These are phyloP conservation scores for Scheffersomyces illinoinensis DNA, from an alignment of 1,139 yeast species.

Conservation along the genomic window DNA sequence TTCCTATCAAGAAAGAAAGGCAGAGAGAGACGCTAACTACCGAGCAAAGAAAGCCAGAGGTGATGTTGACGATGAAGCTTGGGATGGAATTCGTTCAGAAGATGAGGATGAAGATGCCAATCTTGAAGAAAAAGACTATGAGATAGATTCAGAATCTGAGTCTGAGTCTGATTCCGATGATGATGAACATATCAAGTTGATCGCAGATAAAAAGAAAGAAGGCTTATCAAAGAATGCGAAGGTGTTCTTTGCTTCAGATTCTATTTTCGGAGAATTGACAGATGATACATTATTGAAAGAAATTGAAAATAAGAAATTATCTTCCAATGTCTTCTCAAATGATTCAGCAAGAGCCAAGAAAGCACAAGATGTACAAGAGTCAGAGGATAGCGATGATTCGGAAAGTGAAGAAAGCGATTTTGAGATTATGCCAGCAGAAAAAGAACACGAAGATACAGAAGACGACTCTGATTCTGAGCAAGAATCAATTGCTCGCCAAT, in stretches of 20 bases:
- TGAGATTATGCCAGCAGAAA: constrained; percentile 20
- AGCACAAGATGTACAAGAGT: constrained; percentile 1
- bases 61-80: constrained; percentile 74
- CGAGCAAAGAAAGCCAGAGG: constrained; percentile 83
- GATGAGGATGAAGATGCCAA: constrained; percentile 40
- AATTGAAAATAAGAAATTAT: constrained; percentile 14
- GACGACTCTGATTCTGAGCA: constrained; percentile 46
- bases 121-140: constrained; percentile 44
- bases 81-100: constrained; percentile 77
- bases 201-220: constrained; percentile 54
- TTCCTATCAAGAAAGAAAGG: constrained; percentile 67
- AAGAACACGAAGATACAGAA: constrained; percentile 10
- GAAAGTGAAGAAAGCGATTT: constrained; percentile 16
- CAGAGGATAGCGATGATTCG: constrained; percentile 7
- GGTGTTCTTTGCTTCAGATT: constrained; percentile 71
- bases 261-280: constrained; percentile 67
- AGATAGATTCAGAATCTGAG: constrained; percentile 45
- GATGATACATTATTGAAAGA: constrained; percentile 43
- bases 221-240: constrained; percentile 72
- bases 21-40: constrained; percentile 78
- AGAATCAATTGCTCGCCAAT: constrained; percentile 41
- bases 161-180: constrained; percentile 60
- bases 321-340: neutral
- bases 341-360: neutral
- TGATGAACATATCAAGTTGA: constrained; percentile 70